Conservation (phyloP, 441 rosid genomes). For the Geranium incanum region DNA sequence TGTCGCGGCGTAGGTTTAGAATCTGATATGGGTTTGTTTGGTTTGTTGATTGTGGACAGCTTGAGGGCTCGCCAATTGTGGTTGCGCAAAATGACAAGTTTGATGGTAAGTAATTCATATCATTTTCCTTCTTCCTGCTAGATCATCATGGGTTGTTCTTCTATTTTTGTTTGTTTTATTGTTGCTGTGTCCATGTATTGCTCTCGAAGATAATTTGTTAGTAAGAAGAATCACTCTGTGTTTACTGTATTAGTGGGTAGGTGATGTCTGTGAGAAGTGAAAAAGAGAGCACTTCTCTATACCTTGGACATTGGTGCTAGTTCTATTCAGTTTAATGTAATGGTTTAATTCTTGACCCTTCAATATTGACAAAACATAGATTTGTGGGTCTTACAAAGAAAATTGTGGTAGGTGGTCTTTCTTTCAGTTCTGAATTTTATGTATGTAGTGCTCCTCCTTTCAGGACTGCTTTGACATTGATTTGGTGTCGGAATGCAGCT, state of each 20-base stretch:
- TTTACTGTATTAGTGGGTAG: background rate
- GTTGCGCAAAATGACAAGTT: slow-evolving; percentile 88
- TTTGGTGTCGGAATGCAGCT: slow-evolving; percentile 65
- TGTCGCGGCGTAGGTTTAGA: background rate
- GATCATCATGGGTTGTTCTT: background rate
- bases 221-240: background rate
- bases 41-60: slow-evolving; percentile 39
- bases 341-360: background rate
- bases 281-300: background rate
- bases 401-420: background rate
- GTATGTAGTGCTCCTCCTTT: slow-evolving; percentile 16
- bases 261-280: background rate
- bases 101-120: slow-evolving; percentile 50
- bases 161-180: too few species aligned
- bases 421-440: slow-evolving; percentile 19
- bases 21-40: slow-evolving; percentile 12
- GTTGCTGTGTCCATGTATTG: background rate
- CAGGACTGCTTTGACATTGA: slow-evolving; percentile 31
- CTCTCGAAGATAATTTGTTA: background rate
- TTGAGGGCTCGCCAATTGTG: slow-evolving; percentile 85
- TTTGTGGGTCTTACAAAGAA: too few species aligned
- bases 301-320: background rate
- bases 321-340: background rate
- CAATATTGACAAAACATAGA: too few species aligned
- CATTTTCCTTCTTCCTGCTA: slow-evolving; percentile 1